These are phyloP conservation scores for Oropetium thomaeum DNA, from an alignment of 176 grass and related monocot species.

Conservation along the genomic window DNA sequence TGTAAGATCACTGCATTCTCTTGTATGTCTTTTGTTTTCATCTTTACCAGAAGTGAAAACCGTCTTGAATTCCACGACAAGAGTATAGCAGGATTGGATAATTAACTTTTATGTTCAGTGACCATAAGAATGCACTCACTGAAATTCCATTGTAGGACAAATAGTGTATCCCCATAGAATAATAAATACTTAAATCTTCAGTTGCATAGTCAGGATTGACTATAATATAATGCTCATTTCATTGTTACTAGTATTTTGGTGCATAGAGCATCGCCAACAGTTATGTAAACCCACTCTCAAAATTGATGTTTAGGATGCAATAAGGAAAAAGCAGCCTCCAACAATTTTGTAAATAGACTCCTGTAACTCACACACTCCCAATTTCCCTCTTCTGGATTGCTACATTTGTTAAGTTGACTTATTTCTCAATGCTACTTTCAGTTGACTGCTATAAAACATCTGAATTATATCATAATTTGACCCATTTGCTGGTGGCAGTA, in stretches of 20 bases:
- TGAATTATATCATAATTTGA: background rate
- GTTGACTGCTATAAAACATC: background rate
- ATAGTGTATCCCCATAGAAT: background rate
- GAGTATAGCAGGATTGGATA: background rate
- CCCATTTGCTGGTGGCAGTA: background rate
- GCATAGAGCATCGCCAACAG: too few relatives aligned
- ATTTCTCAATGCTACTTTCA: background rate
- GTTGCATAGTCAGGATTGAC: background rate
- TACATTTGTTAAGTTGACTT: background rate
- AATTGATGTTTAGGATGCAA: too few relatives aligned
- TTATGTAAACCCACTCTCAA: too few relatives aligned
- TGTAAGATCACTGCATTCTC: constrained; percentile 15
- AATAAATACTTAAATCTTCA: background rate
- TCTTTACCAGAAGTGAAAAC: constrained; percentile 20
- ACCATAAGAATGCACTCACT: background rate
- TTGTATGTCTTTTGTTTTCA: constrained; percentile 9
- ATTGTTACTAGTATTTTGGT: background rate
- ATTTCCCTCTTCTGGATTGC: too few relatives aligned
- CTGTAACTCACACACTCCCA: too few relatives aligned
- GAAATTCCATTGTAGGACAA: background rate
- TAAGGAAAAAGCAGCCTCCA: too few relatives aligned
- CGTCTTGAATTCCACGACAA: background rate
- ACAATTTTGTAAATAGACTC: too few relatives aligned
- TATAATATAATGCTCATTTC: background rate
- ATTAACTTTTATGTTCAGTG: background rate